phyloP scores from a whole-genome alignment of 1,284 basidiomycete species.

The Porodaedalea pini region DNA sequence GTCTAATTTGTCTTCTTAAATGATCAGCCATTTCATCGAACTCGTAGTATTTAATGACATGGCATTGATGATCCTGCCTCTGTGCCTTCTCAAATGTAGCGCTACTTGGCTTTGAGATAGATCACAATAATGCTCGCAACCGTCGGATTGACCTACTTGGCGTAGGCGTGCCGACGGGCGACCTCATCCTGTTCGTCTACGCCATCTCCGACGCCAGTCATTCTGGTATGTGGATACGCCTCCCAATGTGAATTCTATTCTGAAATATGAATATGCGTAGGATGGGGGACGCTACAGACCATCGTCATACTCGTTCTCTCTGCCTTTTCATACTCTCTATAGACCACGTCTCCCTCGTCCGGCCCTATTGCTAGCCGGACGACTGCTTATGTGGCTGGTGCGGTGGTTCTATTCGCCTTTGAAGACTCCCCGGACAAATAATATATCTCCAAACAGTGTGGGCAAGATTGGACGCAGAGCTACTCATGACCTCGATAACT shows the following conservation, averaged over 20 bases:
- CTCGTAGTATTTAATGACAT: conserved; percentile 28
- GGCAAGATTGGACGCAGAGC: conserved; percentile 1
- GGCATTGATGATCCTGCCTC: conserved; percentile 31
- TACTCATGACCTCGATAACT: conserved; percentile 16
- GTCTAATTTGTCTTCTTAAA: conserved; percentile 22
- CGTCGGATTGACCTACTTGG: conserved; percentile 1
- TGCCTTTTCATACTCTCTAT: conserved; percentile 16
- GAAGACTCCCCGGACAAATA: conserved; percentile 16
- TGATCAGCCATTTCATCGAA: conserved; percentile 29
- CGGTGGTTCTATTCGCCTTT: conserved; percentile 14
- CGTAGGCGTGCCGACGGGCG: conserved; percentile 1
- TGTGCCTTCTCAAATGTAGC: not conserved
- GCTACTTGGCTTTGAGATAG: not conserved
- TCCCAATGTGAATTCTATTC: no score
- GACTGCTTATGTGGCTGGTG: conserved; percentile 10
- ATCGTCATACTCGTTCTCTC: conserved; percentile 25
- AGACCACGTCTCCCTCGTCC: not conserved
- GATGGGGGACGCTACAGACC: conserved; percentile 23
- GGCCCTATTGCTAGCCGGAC: conserved; percentile 1
- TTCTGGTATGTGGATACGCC: conserved; percentile 1
- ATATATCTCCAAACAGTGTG: conserved; percentile 18
- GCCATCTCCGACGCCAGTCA: conserved; percentile 14
- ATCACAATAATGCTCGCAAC: not conserved
- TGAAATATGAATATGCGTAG: conserved; percentile 16
- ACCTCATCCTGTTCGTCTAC: conserved; percentile 20